phyloP scores from a whole-genome alignment of 1,284 basidiomycete genomes.

The Cryptococcus sp. region DNA sequence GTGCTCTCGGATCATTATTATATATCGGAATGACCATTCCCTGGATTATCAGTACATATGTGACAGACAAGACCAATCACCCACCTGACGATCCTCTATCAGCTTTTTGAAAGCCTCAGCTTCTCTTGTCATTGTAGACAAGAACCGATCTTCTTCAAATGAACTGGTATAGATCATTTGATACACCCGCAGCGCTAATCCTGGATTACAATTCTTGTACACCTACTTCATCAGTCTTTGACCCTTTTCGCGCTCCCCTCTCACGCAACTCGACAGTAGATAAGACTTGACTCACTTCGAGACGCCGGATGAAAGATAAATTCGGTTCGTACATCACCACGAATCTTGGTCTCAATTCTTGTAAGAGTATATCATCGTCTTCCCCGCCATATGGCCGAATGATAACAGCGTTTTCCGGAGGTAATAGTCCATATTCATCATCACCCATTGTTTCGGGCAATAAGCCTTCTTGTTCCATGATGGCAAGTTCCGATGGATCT shows the following conservation, averaged over 20 bases:
- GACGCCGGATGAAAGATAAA: conserved; percentile 82
- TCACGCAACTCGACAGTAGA: neutral
- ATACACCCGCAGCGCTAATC: conserved; percentile 82
- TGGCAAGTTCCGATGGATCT: conserved; percentile 7
- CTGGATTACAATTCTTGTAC: conserved; percentile 74
- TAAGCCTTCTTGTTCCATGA: conserved; percentile 6
- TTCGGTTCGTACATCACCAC: conserved; percentile 95
- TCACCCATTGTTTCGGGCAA: conserved; percentile 58
- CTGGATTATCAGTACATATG: conserved; percentile 47
- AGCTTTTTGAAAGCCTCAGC: conserved; percentile 92
- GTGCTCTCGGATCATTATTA: conserved; percentile 66
- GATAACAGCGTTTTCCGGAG: conserved; percentile 74
- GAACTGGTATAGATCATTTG: conserved; percentile 91
- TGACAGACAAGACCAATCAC: conserved; percentile 36
- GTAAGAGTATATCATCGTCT: conserved; percentile 80
- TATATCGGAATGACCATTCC: conserved; percentile 85
- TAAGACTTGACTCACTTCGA: conserved; percentile 62
- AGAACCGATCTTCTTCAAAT: conserved; percentile 92
- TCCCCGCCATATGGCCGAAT: conserved; percentile 88
- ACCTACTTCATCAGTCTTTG: conserved; percentile 54
- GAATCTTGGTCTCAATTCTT: conserved; percentile 84
- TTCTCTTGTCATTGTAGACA: conserved; percentile 80
- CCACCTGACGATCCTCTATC: conserved; percentile 83
- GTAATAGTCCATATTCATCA: conserved; percentile 71
- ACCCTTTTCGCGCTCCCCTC: neutral